phyloP scores from a whole-genome alignment of 495 filamentous ascomycete genomes.

The Hypoxylon perforatum region DNA sequence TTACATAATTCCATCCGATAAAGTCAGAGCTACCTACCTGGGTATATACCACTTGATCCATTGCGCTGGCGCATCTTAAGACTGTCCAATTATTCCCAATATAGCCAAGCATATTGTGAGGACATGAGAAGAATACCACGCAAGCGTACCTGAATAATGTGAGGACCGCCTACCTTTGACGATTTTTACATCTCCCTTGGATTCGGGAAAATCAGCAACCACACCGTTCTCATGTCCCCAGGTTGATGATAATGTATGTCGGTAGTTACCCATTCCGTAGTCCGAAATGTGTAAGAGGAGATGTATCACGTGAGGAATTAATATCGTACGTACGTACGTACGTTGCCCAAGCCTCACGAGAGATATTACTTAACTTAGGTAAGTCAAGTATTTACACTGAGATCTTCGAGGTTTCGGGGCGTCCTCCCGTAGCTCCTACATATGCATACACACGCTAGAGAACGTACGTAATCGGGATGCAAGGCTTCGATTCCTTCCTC shows the following conservation, averaged over 20 bases:
- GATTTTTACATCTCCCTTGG: too few relatives aligned
- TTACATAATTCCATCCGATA: neutral
- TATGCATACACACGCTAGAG: neutral
- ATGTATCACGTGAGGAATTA: neutral
- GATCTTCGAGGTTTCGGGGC: neutral
- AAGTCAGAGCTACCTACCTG: neutral
- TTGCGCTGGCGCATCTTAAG: too few relatives aligned
- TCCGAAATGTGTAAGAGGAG: neutral
- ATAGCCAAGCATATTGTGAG: too few relatives aligned
- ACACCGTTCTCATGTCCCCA: too few relatives aligned
- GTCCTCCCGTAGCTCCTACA: neutral
- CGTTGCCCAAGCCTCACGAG: neutral
- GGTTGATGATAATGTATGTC: neutral
- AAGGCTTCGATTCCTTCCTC: neutral
- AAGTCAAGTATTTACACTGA: neutral
- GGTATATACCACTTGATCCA: too few relatives aligned
- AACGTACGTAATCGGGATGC: neutral
- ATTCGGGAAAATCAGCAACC: too few relatives aligned
- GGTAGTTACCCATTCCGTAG: neutral
- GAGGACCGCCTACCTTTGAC: too few relatives aligned
- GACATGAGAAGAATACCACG: too few relatives aligned
- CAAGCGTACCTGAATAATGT: too few relatives aligned
- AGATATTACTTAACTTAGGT: neutral
- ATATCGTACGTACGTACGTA: neutral
- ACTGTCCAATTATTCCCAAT: too few relatives aligned